Evolutionary conservation across 441 rosid genomes (phyloP), one percentile per base, ranked within the genome.

Genomic region (Omphalea diandra): DNA sequence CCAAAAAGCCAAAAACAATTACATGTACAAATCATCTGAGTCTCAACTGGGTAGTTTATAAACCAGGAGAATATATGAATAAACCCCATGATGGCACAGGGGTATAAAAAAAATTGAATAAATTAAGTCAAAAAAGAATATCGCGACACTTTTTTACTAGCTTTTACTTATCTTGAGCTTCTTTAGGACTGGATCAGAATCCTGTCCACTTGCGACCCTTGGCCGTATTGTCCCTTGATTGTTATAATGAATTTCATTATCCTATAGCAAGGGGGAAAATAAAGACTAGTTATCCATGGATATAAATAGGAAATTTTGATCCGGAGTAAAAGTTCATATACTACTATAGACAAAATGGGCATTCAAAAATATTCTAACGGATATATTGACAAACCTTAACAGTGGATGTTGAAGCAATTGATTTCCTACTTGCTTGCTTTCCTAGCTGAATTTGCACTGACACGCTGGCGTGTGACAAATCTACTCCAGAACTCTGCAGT

Each of bases 381-480:
- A 15, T 3, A 12, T 7, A 46, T 6, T 29, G 47, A 67, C 32
- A 49, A 68, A 87, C 88, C 87, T 83, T 84, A 10, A 60, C 6
- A 14, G 64, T 70, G 41, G 86, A 76, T 52, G 82, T 50, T 35
- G 71, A 66, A 44, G 75, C 53, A 61, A 69, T 31, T 4, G 70
- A 54, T 44, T 57, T 47, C 9, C 66, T 15, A 26, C 57, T 71
- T n/a, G 80, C 75, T 65, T 79, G 89, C 77, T 90, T 94, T 60
- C 97, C 97, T 0, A 94, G 82, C 68, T 90, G 90, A 17, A 94
- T 89, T 75, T 94, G 87, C 57, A 94, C 98, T 9, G 98, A 90
- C 70, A 94, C 78, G 84, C 78, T 92, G 73, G 98, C 97, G 78
- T 83, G 79, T 17, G 98, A 85, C 54, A 94, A 81, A 80, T 94